Evolutionary conservation across 768 basidiomycete species (phyloP).

Genomic region (Lyophyllum shimeji): DNA sequence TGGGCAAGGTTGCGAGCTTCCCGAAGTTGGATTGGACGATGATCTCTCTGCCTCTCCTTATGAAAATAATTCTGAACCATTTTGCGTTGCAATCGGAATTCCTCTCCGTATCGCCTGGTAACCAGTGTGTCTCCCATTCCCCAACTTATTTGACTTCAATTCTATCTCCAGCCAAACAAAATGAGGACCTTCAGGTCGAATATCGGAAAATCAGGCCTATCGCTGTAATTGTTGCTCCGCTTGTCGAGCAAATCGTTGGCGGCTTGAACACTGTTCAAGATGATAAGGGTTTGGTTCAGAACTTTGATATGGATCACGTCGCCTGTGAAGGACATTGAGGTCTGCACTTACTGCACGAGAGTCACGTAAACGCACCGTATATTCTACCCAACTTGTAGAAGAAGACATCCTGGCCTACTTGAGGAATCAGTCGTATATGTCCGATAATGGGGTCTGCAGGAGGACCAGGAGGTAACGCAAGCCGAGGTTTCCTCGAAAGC

Average conservation of each 20-base stretch:
- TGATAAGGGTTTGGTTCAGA: constrained; percentile 22
- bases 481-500: background rate
- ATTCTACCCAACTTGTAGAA: constrained; percentile 30
- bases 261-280: constrained; percentile 22
- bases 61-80: constrained; percentile 20
- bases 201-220: constrained; percentile 16
- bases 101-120: constrained; percentile 20
- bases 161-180: background rate
- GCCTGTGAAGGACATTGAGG: constrained; percentile 6
- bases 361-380: constrained; percentile 27
- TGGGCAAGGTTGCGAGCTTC: constrained; percentile 31
- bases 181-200: background rate
- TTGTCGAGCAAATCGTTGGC: constrained; percentile 26
- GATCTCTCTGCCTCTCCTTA: constrained; percentile 19
- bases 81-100: constrained; percentile 21
- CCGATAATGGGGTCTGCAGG: constrained; percentile 36
- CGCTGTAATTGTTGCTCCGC: constrained; percentile 23
- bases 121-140: background rate
- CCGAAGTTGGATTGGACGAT: constrained; percentile 24
- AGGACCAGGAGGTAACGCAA: constrained; percentile 30
- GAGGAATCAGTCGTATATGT: constrained; percentile 32
- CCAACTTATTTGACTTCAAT: background rate
- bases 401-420: constrained; percentile 21
- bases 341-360: background rate
- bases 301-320: constrained; percentile 20